Base-by-base conservation (phyloP, 495 filamentous ascomycete species). In the Penicillium taxi region DNA sequence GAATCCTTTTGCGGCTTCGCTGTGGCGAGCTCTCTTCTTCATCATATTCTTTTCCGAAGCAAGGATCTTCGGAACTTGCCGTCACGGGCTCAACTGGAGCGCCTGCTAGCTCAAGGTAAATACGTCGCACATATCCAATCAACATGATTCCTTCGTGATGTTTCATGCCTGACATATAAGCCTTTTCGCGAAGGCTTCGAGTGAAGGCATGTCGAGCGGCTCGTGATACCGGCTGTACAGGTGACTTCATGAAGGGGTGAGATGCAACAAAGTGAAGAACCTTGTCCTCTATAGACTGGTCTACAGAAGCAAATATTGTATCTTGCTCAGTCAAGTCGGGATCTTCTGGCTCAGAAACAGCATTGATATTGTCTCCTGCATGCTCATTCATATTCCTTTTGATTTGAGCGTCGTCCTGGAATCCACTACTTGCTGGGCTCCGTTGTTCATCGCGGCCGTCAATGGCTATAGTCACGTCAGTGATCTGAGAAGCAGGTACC, bases 21-120 rank as follows among this genome's bases (percentile, higher is more conserved):
- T 20, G 28, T 3, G 34, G 4, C 15, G n/a, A 6, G 12, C 3
- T 13, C 22, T 26, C 19, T 24, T 37, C 32, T 9, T 47, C 36
- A 5, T 58, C 41, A 14, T 54, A 37, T 28, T 59, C 51, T 12
- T 55, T 39, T 4, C 55, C 58, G 25, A 57, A 59, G 5, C 35
- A 17, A 3, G 39, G 37, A 0, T 39, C 47, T 2, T 40, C 45
- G 26, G 25, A 5, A 12, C 15, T 20, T n/a, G 14, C 17, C 3
- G 21, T 13, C 5, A 22, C n/a, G 6, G 21, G 15, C 4, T 24
- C 30, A 27, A 14, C 16, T 1, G 5, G 6, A 21, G 36, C 34
- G 5, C 29, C 42, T 16, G 32, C 24, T 6, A 31, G 5, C 3
- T 47, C 39, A 7, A 58, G 37, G 37, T 55, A 66, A 2, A 37